These are phyloP conservation scores for Dictyophora rubrovolvata DNA, from an alignment of 768 basidiomycete genomes.

Conservation along the genomic window DNA sequence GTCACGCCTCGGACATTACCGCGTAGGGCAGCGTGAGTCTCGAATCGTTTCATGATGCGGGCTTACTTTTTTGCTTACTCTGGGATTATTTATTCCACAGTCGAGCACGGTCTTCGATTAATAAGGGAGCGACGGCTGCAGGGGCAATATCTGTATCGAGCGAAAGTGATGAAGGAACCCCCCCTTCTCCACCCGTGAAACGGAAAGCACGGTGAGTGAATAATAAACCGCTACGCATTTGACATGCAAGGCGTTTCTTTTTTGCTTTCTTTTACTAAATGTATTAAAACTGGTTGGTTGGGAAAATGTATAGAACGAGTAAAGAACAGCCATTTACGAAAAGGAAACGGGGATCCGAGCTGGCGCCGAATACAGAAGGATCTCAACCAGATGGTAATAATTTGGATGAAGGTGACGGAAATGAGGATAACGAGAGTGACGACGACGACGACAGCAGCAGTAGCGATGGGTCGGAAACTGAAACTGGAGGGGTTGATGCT, in stretches of 20 bases:
- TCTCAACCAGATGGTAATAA: constrained; percentile 12
- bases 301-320: not conserved
- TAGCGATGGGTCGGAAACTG: not conserved
- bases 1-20: constrained; percentile 7
- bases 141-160: not conserved
- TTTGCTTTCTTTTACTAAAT: constrained; percentile 9
- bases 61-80: not conserved
- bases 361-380: constrained; percentile 6
- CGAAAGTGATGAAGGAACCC: not conserved
- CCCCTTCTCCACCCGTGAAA: constrained; percentile 5
- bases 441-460: not conserved
- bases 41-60: not conserved
- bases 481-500: constrained; percentile 1
- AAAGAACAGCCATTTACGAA: constrained; percentile 5
- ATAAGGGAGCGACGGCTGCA: not conserved
- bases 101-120: constrained; percentile 4
- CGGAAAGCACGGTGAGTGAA: constrained; percentile 5
- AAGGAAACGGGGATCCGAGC: constrained; percentile 7
- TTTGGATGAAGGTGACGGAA: constrained; percentile 10
- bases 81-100: not conserved
- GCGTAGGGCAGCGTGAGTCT: constrained; percentile 5
- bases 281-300: constrained; percentile 7
- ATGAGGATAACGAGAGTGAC: not conserved
- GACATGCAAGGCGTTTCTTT: constrained; percentile 13
- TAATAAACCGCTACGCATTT: not conserved